Evolutionary conservation across 345 rosid genomes (phyloP).

Genomic region (Gossypium rotundifolium): DNA sequence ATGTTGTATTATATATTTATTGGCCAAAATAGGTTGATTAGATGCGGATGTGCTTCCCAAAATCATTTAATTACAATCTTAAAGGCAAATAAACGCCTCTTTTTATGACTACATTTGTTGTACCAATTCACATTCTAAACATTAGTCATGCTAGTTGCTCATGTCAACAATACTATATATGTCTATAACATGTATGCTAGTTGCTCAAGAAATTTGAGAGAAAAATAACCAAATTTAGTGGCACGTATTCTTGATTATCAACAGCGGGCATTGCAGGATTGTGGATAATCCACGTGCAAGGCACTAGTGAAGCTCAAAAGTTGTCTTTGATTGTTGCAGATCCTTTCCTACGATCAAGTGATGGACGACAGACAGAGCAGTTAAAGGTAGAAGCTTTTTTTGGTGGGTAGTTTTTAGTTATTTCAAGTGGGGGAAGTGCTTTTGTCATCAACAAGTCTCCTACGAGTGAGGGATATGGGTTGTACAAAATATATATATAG

Average conservation of each 20-base stretch:
- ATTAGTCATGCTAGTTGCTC: too few relatives aligned
- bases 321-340: conserved; percentile 5
- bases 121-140: too few relatives aligned
- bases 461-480: conserved; percentile 18
- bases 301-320: conserved; percentile 1
- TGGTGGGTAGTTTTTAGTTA: background rate
- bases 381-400: conserved; percentile 12
- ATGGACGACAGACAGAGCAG: background rate
- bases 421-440: conserved; percentile 18
- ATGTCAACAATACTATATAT: too few relatives aligned
- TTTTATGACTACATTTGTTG: too few relatives aligned
- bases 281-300: conserved; percentile 14
- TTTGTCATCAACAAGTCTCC: conserved; percentile 33
- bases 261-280: too few relatives aligned
- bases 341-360: conserved; percentile 13
- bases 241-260: too few relatives aligned
- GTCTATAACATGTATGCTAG: too few relatives aligned
- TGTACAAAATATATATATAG: background rate
- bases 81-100: too few relatives aligned
- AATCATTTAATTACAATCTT: too few relatives aligned
- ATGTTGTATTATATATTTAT: too few relatives aligned
- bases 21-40: too few relatives aligned
- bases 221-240: background rate
- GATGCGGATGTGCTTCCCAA: too few relatives aligned
- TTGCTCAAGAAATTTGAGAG: background rate